These are phyloP conservation scores for Coniochaeta sp. DNA, from an alignment of 2,329 filamentous ascomycete genomes.

Conservation along the genomic window DNA sequence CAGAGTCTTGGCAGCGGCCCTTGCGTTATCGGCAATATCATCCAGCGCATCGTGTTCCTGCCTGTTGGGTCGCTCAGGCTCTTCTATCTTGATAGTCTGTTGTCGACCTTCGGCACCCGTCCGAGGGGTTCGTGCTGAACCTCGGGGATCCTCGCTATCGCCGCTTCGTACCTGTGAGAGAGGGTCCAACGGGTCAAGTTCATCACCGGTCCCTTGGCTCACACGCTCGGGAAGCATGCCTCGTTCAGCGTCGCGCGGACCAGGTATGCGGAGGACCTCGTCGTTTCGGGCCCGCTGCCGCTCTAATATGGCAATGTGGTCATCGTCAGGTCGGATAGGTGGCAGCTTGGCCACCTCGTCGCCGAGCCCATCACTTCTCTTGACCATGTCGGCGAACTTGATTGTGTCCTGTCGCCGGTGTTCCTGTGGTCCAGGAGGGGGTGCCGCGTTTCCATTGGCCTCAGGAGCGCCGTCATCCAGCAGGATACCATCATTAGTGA, in stretches of 20 bases:
- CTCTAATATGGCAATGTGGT: conserved; percentile 83
- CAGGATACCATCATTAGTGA: conserved; percentile 56
- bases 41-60: conserved; percentile 26
- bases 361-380: conserved; percentile 48
- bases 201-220: conserved; percentile 24
- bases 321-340: conserved; percentile 51
- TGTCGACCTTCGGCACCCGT: conserved; percentile 17
- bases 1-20: conserved; percentile 31
- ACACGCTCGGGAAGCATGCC: conserved; percentile 63
- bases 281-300: conserved; percentile 72
- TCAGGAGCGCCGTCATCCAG: conserved; percentile 23
- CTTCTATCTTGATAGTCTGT: conserved; percentile 60
- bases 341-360: conserved; percentile 38
- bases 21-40: conserved; percentile 34
- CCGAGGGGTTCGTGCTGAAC: conserved; percentile 10
- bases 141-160: conserved; percentile 24
- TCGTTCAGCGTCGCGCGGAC: conserved; percentile 81
- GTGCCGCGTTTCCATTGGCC: conserved; percentile 4
- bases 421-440: conserved; percentile 9
- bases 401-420: conserved; percentile 40
- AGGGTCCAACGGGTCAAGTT: conserved; percentile 23
- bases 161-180: conserved; percentile 9
- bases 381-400: conserved; percentile 62
- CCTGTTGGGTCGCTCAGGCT: conserved; percentile 42
- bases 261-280: conserved; percentile 78